Evolutionary conservation across 164 flowering plant genomes (phyloP), one percentile per base, ranked within the genome.

Genomic region (Kingdonia uniflora): DNA sequence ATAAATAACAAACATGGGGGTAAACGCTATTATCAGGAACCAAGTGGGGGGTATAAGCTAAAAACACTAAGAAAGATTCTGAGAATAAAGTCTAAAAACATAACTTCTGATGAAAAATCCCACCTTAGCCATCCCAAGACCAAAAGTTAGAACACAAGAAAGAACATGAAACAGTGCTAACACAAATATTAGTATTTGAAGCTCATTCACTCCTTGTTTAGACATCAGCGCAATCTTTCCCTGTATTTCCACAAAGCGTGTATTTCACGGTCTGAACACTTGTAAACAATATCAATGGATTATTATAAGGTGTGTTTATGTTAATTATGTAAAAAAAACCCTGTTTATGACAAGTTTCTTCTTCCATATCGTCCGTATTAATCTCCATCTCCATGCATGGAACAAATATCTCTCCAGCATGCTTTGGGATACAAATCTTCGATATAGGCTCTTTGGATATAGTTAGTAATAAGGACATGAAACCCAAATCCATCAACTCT

Each of bases 401-500:
- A 46, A 79, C 77, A 60, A 77, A 79, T 2, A 69, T 59, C 22
- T 74, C 62, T 1, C 59, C 74, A 1, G 57, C 42, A 10, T 65
- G 52, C 57, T 53, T 57, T 19, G 80, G 73, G 15, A 82, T 76
- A 25, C 88, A 82, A 8, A 79, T 77, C 2, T 65, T 74, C 2
- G 82, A 63, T 47, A 82, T 69, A 5, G 54, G 49, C 58, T 58
- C 72, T 49, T 77, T 64, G 35, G 49, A 15, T 24, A 71, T 71
- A 7, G 74, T 67, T 24, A 82, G 72, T 44, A 76, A 39, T 66
- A 82, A 58, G 8, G 88, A 82, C 16, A 77, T 59, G 62, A 82
- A 77, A 2, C 88, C 88, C 59, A 82, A 51, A 45, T 77, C 74
- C 78, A 82, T 68, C 72, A 82, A 62, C 42, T 82, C 88, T 82